Conservation (phyloP, 1,284 basidiomycete genomes). For the Takashimella koratensis region DNA sequence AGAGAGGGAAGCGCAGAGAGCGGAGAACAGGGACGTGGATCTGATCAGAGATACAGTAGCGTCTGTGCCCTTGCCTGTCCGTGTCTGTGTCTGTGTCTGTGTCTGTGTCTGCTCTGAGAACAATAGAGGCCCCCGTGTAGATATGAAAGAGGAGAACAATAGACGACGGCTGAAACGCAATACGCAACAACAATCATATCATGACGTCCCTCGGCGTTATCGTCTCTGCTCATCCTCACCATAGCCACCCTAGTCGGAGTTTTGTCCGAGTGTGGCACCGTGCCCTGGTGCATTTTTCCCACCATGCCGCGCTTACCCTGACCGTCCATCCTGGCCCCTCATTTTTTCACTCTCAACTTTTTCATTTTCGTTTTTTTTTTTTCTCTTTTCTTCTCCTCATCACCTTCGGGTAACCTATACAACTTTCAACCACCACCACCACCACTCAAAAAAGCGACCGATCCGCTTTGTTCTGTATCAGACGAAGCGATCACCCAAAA, state of each 20-base stretch:
- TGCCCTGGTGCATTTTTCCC: too few species aligned
- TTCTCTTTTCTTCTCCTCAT: slow-evolving; percentile 21
- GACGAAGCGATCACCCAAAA: slow-evolving; percentile 38
- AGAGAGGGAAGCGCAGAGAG: too few species aligned
- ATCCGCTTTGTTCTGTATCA: slow-evolving; percentile 36
- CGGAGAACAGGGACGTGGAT: too few species aligned
- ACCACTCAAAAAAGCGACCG: slow-evolving; percentile 17
- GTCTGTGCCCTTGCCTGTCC: too few species aligned
- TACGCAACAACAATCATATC: background rate
- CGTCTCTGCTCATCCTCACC: background rate
- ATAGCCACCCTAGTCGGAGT: background rate
- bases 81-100: too few species aligned
- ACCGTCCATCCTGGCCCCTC: background rate
- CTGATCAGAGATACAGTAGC: too few species aligned
- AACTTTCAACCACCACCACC: slow-evolving; percentile 14
- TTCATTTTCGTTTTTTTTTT: slow-evolving; percentile 5
- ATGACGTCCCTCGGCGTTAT: background rate
- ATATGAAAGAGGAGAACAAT: background rate
- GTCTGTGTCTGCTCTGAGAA: too few species aligned
- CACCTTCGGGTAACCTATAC: slow-evolving; percentile 25
- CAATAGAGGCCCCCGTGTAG: too few species aligned
- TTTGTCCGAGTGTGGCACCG: background rate
- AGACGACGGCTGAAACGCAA: background rate
- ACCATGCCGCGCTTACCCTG: background rate
- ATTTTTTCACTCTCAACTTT: slow-evolving; percentile 6